A percentile compares a stretch with the other conserved stretches of the same genome.
Evolutionary conservation across 1,284 basidiomycete species (phyloP).

Genomic region (Xanthoconium separans): DNA sequence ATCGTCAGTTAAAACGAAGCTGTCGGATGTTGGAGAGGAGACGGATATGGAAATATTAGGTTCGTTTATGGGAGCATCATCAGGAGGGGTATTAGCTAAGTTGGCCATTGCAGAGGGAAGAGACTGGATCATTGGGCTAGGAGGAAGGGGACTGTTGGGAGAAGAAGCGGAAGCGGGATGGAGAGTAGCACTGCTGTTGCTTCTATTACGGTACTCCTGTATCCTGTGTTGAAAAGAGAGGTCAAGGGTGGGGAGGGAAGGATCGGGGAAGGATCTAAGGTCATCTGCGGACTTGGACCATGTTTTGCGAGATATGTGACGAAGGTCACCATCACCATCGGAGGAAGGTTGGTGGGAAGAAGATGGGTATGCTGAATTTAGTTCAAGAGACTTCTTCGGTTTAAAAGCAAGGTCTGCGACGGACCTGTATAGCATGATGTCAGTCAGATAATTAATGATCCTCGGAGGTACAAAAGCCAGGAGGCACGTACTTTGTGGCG

Average conservation of each 20-base stretch:
- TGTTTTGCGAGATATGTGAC: conserved; percentile 61
- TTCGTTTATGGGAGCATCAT: conserved; percentile 21
- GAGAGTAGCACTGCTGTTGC: conserved; percentile 40
- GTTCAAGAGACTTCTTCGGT: conserved; percentile 48
- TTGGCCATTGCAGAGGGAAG: conserved; percentile 41
- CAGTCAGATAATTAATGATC: conserved; percentile 14
- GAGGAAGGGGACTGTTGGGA: conserved; percentile 28
- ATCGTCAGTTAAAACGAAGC: conserved; percentile 24
- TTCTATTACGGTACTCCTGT: conserved; percentile 55
- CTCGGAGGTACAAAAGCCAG: neutral
- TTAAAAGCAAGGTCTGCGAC: conserved; percentile 62
- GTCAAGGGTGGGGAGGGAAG: conserved; percentile 44
- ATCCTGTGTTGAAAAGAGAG: conserved; percentile 59
- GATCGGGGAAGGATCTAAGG: conserved; percentile 55
- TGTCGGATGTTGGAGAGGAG: conserved; percentile 29
- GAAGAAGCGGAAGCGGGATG: conserved; percentile 21
- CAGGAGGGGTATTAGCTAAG: conserved; percentile 24
- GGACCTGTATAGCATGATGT: conserved; percentile 46
- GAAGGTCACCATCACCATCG: conserved; percentile 49
- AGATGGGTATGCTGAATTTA: conserved; percentile 36
- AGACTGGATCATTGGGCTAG: conserved; percentile 42
- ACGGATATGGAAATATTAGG: conserved; percentile 38
- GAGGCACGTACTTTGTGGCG: conserved; percentile 49
- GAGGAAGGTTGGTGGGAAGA: conserved; percentile 41
- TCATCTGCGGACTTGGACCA: conserved; percentile 83